phyloP scores from a whole-genome alignment of 345 rosid species.

The Erodium maritimum region DNA sequence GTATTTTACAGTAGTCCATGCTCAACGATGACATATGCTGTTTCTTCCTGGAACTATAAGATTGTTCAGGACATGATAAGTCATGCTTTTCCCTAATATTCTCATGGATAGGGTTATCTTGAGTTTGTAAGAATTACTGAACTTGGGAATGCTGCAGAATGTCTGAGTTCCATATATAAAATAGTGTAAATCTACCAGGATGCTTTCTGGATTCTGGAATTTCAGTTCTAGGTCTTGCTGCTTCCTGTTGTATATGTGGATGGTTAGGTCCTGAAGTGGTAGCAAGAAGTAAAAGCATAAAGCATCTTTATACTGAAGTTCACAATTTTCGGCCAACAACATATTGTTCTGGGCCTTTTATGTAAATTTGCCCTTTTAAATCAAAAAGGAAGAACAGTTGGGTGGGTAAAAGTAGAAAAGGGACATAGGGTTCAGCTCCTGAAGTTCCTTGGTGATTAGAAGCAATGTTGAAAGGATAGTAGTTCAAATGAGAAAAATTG shows the following conservation, averaged over 20 bases:
- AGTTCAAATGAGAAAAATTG: background rate
- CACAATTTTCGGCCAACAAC: background rate
- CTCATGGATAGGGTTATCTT: background rate
- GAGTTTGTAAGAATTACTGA: background rate
- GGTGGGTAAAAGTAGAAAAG: background rate
- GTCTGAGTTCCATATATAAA: background rate
- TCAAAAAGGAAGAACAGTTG: too few relatives aligned
- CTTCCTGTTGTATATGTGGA: background rate
- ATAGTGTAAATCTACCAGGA: too few relatives aligned
- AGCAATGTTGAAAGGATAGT: background rate
- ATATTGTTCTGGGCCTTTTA: background rate
- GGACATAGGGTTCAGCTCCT: background rate
- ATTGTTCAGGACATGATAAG: too few relatives aligned
- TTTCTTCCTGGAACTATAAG: too few relatives aligned
- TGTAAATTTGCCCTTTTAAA: too few relatives aligned
- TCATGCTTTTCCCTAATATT: too few relatives aligned
- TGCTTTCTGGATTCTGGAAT: background rate
- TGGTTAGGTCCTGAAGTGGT: background rate
- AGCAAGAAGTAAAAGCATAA: background rate
- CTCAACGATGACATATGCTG: background rate
- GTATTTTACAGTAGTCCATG: too few relatives aligned
- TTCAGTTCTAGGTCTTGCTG: background rate
- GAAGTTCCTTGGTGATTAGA: background rate
- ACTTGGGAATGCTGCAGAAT: background rate
- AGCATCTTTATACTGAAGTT: too few relatives aligned